phyloP scores from a whole-genome alignment of 2,329 filamentous ascomycete species.

The Colletotrichum caudatum region DNA sequence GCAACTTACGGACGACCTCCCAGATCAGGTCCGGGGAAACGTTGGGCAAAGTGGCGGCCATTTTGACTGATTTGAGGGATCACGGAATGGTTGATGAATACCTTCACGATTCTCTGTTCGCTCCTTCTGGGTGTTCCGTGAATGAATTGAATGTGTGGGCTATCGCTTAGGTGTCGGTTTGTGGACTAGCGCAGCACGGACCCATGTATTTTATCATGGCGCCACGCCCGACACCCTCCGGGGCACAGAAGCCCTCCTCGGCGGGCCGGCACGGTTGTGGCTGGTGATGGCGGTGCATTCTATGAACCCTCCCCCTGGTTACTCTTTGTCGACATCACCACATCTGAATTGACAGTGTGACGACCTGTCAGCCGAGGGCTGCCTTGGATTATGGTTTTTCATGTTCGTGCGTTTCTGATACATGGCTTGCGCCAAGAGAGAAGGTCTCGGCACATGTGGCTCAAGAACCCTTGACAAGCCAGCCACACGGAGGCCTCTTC shows the following conservation, averaged over 20 bases:
- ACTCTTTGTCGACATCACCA: neutral
- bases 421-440: neutral
- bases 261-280: conserved; percentile 28
- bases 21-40: conserved; percentile 93
- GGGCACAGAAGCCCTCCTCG: conserved; percentile 36
- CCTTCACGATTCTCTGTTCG: conserved; percentile 37
- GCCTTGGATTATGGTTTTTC: neutral
- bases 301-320: neutral
- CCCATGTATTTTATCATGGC: conserved; percentile 14
- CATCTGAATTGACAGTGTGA: neutral
- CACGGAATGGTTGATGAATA: conserved; percentile 45
- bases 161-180: conserved; percentile 49
- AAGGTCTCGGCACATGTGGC: neutral
- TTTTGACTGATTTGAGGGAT: conserved; percentile 62
- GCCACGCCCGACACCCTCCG: conserved; percentile 25
- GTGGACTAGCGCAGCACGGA: conserved; percentile 17
- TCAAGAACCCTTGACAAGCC: neutral
- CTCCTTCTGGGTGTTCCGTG: conserved; percentile 31
- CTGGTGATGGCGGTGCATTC: conserved; percentile 34
- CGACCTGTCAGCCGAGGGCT: neutral
- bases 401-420: neutral
- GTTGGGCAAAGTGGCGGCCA: conserved; percentile 73
- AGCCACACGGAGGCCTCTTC: neutral
- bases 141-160: conserved; percentile 54
- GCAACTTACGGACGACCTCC: conserved; percentile 89